A percentile compares a stretch with the other conserved stretches of the same genome.
Conservation (phyloP, 2,329 filamentous ascomycete species). For the Ophiostoma angusticollis region DNA sequence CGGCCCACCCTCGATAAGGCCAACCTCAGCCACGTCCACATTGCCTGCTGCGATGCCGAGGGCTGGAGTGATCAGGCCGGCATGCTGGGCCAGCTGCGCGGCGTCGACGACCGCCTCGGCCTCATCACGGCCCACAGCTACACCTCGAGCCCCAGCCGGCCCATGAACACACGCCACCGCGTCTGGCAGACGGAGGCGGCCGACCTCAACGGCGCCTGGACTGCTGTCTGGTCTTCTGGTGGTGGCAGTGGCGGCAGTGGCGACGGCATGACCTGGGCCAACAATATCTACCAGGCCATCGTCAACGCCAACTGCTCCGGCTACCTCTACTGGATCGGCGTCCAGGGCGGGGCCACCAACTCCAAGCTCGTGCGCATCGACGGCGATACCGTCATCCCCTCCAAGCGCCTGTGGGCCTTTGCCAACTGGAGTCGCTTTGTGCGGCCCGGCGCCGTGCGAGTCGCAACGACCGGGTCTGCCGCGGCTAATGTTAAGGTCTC, state of each 20-base stretch:
- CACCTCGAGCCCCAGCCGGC: constrained; percentile 21
- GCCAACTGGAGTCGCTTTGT: constrained; percentile 21
- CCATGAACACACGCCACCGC: constrained; percentile 25
- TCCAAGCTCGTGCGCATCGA: constrained; percentile 16
- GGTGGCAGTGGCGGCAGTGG: constrained; percentile 26
- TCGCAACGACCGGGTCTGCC: constrained; percentile 15
- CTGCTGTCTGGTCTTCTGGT: constrained; percentile 26
- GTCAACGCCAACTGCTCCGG: constrained; percentile 29
- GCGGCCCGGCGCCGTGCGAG: constrained; percentile 19
- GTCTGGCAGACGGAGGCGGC: constrained; percentile 34
- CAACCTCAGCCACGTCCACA: constrained; percentile 23
- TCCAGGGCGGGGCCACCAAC: constrained; percentile 19
- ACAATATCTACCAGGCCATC: constrained; percentile 29
- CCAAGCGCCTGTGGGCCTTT: constrained; percentile 20
- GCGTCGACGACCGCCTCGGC: constrained; percentile 24
- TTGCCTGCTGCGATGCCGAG: constrained; percentile 32
- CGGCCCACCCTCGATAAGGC: constrained; percentile 27
- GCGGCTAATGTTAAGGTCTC: constrained; percentile 16
- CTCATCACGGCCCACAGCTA: constrained; percentile 29
- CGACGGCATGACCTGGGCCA: constrained; percentile 29
- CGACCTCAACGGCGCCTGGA: constrained; percentile 24
- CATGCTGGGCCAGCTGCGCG: constrained; percentile 22
- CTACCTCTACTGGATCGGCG: constrained; percentile 31
- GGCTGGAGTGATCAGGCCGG: constrained; percentile 27
- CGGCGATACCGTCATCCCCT: constrained; percentile 12